Base-by-base conservation (phyloP, 129 eudicot species). In the Lactuca sativa region DNA sequence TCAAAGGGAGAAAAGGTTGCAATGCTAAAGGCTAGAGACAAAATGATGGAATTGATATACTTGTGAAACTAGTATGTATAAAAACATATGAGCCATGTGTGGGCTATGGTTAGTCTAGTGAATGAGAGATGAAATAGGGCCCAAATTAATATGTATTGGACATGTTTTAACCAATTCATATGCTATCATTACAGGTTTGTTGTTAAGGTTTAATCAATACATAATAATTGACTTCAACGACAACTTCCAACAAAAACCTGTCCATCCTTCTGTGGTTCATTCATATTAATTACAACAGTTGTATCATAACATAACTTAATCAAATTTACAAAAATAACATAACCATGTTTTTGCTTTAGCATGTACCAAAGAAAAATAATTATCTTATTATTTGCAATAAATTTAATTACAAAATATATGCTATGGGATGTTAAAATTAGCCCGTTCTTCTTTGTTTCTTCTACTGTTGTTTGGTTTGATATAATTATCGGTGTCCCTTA, bases 131-230 rank as follows among this genome's bases (percentile, higher is more conserved):
- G 74, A 59, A 67, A 60, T 38, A 52, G 57, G 81, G 70, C 64
- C 80, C 75, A 68, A 60, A 25, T 25, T 25, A 25, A 69, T 51
- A 62, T 72, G 77, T 72, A 18, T 62, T 54, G 44, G 77, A 69
- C 80, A 76, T 76, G 80, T 76, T 62, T 60, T 15, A 76, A 68
- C 75, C 69, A 61, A 61, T 40, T 53, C 70, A 69, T 69, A 76
- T 69, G 74, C 70, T 40, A 62, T 18, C 66, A 18, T 51, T 76
- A 69, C 56, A 37, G 17, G 59, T 41, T 69, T 40, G 70, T 62
- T 76, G 56, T 63, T 73, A 52, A 76, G 66, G 75, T 76, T 69
- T 76, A 61, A 69, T 41, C 9, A 68, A 59, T 43, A 67, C 34
- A 54, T 59, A 59, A 60, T 69, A 61, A 76, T 53, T 59, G 74